Percentiles rank a stretch among this genome's conserved stretches.
Conservation (phyloP, 805 yeast genomes). For the Starmerella stigmatis region DNA sequence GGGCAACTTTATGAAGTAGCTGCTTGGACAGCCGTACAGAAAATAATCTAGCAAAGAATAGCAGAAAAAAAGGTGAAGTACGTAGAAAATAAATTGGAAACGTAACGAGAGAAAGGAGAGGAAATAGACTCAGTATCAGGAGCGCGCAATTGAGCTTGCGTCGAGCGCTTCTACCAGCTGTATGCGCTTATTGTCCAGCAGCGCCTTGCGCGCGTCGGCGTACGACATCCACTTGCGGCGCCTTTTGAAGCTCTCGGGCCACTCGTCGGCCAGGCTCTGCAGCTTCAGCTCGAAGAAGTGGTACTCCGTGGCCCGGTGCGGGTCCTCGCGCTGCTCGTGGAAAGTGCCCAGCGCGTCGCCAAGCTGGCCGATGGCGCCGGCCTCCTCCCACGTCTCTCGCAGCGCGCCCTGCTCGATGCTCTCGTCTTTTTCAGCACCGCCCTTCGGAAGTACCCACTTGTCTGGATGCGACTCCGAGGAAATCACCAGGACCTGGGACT, state of each 20-base stretch:
- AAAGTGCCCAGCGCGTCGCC: constrained; percentile 50
- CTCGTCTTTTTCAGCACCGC: constrained; percentile 85
- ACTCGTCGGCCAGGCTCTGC: constrained; percentile 43
- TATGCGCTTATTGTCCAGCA: constrained; percentile 27
- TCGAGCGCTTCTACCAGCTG: constrained; percentile 30
- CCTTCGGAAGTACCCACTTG: constrained; percentile 88
- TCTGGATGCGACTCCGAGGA: constrained; percentile 59
- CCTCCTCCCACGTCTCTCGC: constrained; percentile 97
- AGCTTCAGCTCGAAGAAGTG: constrained; percentile 75
- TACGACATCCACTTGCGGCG: constrained; percentile 57
- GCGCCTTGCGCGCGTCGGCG: constrained; percentile 28
- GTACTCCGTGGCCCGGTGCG: constrained; percentile 55
- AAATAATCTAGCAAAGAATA: too few relatives aligned
- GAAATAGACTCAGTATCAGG: not conserved
- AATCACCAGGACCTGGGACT: constrained; percentile 61
- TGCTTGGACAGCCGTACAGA: too few relatives aligned
- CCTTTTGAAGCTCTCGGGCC: constrained; percentile 67
- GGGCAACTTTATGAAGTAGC: constrained; percentile 45
- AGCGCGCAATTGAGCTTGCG: constrained; percentile 10
- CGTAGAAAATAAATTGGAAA: not conserved
- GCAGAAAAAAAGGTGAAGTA: not conserved
- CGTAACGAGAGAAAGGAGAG: not conserved
- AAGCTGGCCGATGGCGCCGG: constrained; percentile 71
- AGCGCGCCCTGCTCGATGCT: constrained; percentile 47
- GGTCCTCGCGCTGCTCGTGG: constrained; percentile 47